Evolutionary conservation across 768 basidiomycete species (phyloP).

Genomic region (Pisolithus microcarpus): DNA sequence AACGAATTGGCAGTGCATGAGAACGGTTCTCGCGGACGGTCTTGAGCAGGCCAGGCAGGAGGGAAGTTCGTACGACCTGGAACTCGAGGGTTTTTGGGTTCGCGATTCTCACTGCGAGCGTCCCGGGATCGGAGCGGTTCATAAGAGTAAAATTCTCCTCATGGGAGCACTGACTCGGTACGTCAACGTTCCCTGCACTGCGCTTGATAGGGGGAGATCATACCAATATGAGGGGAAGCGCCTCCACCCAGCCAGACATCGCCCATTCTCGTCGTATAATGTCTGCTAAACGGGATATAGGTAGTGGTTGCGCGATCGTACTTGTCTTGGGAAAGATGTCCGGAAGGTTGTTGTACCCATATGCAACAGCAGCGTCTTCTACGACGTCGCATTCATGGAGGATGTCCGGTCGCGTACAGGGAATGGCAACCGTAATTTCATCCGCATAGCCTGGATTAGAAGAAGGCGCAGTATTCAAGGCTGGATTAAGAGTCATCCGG

Average conservation of each 20-base stretch:
- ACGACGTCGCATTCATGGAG: slow-evolving; percentile 97
- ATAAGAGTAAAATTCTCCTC: slow-evolving; percentile 97
- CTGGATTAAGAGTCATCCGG: slow-evolving; percentile 72
- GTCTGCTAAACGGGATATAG: slow-evolving; percentile 85
- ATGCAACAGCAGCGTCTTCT: slow-evolving; percentile 97
- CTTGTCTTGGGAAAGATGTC: slow-evolving; percentile 88
- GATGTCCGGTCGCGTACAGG: slow-evolving; percentile 96
- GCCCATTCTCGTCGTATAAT: slow-evolving; percentile 88
- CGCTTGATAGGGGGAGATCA: slow-evolving; percentile 19
- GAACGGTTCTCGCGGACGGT: slow-evolving; percentile 95
- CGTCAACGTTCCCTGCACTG: slow-evolving; percentile 4
- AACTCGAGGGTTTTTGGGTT: slow-evolving; percentile 98
- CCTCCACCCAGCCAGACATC: slow-evolving; percentile 93
- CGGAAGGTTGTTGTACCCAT: slow-evolving; percentile 95
- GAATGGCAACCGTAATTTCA: slow-evolving; percentile 68
- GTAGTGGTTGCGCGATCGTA: slow-evolving; percentile 89
- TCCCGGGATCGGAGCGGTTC: slow-evolving; percentile 78
- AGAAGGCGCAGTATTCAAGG: slow-evolving; percentile 41
- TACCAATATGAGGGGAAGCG: slow-evolving; percentile 88
- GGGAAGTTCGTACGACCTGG: slow-evolving; percentile 94
- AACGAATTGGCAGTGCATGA: slow-evolving; percentile 82
- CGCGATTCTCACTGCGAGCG: slow-evolving; percentile 80
- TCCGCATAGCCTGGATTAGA: slow-evolving; percentile 32
- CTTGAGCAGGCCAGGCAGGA: slow-evolving; percentile 93
- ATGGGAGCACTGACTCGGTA: slow-evolving; percentile 73